Evolutionary conservation across 345 rosid genomes (phyloP), one percentile per base, ranked within the genome.

Genomic region (Bruguiera gymnorhiza): DNA sequence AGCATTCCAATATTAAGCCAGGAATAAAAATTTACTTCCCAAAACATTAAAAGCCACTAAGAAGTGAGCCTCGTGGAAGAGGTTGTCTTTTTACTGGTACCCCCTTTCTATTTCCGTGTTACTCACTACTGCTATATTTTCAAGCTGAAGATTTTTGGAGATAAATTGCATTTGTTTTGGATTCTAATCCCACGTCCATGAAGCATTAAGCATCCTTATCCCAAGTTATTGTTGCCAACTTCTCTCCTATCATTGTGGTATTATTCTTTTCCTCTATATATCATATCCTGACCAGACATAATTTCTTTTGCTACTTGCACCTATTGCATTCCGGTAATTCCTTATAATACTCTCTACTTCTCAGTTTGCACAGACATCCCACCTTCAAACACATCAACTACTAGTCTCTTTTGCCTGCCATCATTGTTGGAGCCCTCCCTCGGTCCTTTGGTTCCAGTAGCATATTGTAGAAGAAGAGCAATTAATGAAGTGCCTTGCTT

Each of bases 171-270:
- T 8, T 51, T 66, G 21, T 24, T 31, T 21, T 19, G 67, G 80
- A 86, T 86, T 84, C 87, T 74, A 81, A 82, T 79, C 84, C 85
- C 68, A 81, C 55, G 55, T 76, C 68, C 67, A 70, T 73, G 78
- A 60, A 68, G 63, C 85, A 84, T 83, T 84, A 81, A 83, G 88
- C 88, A 84, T 84, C 90, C 82, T 81, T 83, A 80, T 81, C 83
- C 53, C 63, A 30, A 67, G 70, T 46, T 80, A 62, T 73, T 56
- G 68, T 60, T 78, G 80, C 75, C 80, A 76, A 76, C 67, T 72
- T 74, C 75, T 70, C 78, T 81, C 73, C 74, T 76, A 82, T 81
- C 80, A 80, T 84, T 81, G 80, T 24, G 6, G 72, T 48, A 75
- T 81, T 74, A 72, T 84, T 80, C 81, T 66, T 62, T 70, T 37